Conservation (phyloP, 2,329 filamentous ascomycete genomes). For the Pestalotiopsis sp. region DNA sequence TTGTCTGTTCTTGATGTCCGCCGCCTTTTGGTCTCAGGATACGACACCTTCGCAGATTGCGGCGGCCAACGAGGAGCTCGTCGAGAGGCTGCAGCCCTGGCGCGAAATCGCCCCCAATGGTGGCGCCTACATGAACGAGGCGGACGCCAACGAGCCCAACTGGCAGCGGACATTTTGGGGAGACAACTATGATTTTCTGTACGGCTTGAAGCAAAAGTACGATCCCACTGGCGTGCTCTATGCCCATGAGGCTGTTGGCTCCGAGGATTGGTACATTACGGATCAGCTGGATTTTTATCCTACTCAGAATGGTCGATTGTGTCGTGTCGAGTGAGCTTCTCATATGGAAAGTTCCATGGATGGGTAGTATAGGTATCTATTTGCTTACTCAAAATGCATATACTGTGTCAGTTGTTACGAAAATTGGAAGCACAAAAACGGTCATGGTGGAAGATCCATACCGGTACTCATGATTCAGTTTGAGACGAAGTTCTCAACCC, state of each 20-base stretch:
- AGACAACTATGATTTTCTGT: slow-evolving; percentile 29
- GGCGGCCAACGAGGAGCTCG: background rate
- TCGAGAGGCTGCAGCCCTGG: background rate
- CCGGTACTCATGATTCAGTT: background rate
- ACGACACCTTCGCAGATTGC: background rate
- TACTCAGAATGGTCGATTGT: background rate
- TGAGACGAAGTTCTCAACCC: background rate
- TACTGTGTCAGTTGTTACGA: no score
- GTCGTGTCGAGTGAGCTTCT: background rate
- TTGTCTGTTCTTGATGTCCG: background rate
- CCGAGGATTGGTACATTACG: slow-evolving; percentile 19
- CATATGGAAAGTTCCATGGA: no score
- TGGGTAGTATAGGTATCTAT: no score
- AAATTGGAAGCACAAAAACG: no score
- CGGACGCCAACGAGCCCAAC: slow-evolving; percentile 32
- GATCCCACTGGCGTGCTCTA: slow-evolving; percentile 39
- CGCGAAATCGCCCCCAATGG: slow-evolving; percentile 16
- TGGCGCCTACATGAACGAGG: slow-evolving; percentile 40
- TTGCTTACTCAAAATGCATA: no score
- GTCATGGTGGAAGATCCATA: no score
- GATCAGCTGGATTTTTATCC: background rate
- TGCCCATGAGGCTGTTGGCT: slow-evolving; percentile 38
- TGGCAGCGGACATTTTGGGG: slow-evolving; percentile 35
- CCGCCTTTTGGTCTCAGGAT: background rate
- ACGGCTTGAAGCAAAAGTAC: slow-evolving; percentile 39